Evolutionary conservation across 2,329 filamentous ascomycete genomes (phyloP).

Genomic region (Fusarium neocosmosporiellum): DNA sequence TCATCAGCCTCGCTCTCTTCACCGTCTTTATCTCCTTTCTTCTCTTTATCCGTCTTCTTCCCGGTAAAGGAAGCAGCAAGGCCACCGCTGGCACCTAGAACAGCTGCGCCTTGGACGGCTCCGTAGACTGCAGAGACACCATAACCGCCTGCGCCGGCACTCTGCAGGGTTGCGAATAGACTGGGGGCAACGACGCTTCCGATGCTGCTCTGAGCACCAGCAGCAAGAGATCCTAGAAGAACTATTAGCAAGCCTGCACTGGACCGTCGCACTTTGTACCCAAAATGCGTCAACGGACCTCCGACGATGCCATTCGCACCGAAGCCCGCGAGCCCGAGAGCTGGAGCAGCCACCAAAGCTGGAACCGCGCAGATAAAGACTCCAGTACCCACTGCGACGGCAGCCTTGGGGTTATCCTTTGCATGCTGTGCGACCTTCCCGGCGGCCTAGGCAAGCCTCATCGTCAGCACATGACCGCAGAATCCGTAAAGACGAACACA

Average conservation of each 20-base stretch:
- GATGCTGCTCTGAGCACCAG: conserved; percentile 40
- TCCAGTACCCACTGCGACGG: conserved; percentile 7
- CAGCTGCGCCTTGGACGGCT: conserved; percentile 15
- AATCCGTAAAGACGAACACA: neutral
- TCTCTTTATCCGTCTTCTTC: neutral
- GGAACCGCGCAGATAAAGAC: conserved; percentile 21
- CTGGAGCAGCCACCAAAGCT: conserved; percentile 16
- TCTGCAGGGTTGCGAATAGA: conserved; percentile 47
- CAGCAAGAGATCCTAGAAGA: conserved; percentile 39
- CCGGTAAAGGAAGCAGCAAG: neutral
- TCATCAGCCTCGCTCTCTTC: neutral
- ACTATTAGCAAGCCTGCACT: neutral
- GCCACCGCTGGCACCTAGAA: neutral
- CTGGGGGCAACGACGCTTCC: conserved; percentile 42
- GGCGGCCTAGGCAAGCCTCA: neutral
- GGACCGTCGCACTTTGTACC: neutral
- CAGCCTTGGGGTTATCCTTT: conserved; percentile 1
- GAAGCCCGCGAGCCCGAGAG: conserved; percentile 28
- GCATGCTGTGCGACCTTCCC: conserved; percentile 1
- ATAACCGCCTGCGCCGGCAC: conserved; percentile 46
- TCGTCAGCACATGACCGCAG: neutral
- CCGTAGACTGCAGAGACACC: conserved; percentile 37
- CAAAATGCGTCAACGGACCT: conserved; percentile 7
- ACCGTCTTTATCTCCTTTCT: neutral
- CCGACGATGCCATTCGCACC: conserved; percentile 27